These are phyloP conservation scores for Xylariaceae sp. DNA, from an alignment of 2,329 filamentous ascomycete species.

Conservation along the genomic window DNA sequence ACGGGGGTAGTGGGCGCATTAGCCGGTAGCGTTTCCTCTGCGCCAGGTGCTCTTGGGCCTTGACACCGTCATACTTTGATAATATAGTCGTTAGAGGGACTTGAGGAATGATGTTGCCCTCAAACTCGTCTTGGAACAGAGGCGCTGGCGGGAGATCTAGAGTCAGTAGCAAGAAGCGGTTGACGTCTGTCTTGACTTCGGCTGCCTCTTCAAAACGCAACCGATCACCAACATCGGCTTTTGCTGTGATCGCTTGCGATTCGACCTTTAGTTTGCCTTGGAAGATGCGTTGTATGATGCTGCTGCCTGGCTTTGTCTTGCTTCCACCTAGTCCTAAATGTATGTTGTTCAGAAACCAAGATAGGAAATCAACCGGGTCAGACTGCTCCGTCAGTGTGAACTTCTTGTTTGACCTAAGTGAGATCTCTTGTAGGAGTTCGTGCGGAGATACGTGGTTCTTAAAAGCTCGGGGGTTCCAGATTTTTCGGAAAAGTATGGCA, in stretches of 20 bases:
- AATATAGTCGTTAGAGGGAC: slow-evolving; percentile 83
- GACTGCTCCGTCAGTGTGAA: slow-evolving; percentile 91
- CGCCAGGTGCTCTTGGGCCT: slow-evolving; percentile 85
- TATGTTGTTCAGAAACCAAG: slow-evolving; percentile 96
- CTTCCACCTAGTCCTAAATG: slow-evolving; percentile 90
- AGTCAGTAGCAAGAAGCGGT: slow-evolving; percentile 88
- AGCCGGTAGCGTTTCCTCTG: slow-evolving; percentile 89
- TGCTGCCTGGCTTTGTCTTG: slow-evolving; percentile 81
- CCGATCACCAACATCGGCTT: slow-evolving; percentile 84
- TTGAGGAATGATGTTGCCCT: slow-evolving; percentile 95
- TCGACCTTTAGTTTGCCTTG: slow-evolving; percentile 92
- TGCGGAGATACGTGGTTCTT: slow-evolving; percentile 96
- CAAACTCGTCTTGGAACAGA: slow-evolving; percentile 92
- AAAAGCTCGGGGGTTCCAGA: slow-evolving; percentile 97
- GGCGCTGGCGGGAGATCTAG: slow-evolving; percentile 91
- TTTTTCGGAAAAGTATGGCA: slow-evolving; percentile 89
- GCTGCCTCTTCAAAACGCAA: slow-evolving; percentile 92
- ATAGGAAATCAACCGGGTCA: slow-evolving; percentile 94
- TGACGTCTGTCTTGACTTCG: slow-evolving; percentile 75
- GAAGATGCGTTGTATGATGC: slow-evolving; percentile 90
- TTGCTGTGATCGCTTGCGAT: slow-evolving; percentile 90
- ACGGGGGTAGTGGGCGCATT: slow-evolving; percentile 88
- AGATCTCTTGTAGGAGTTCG: slow-evolving; percentile 94
- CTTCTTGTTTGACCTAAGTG: slow-evolving; percentile 86
- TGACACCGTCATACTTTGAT: slow-evolving; percentile 89